Percentiles rank a stretch among this genome's conserved stretches.
These are phyloP conservation scores for Monocercomonoides exilis DNA, from an alignment of 78 protist genomes.

Conservation along the genomic window DNA sequence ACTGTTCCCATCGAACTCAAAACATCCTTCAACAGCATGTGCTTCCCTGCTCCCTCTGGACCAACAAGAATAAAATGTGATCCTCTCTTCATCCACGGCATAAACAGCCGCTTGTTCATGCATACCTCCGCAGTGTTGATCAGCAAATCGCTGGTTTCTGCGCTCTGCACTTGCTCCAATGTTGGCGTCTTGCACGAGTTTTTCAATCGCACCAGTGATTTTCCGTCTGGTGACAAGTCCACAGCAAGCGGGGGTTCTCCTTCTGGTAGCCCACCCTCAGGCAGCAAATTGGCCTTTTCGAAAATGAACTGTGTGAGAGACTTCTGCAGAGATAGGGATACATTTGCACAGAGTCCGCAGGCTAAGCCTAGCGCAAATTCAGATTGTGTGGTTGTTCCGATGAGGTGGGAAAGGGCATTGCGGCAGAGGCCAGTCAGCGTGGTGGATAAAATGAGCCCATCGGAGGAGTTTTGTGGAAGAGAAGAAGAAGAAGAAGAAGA, in stretches of 20 bases:
- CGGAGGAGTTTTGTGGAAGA: neutral
- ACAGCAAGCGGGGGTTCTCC: conserved; percentile 31
- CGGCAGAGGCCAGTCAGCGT: conserved; percentile 42
- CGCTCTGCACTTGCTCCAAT: neutral
- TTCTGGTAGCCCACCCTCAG: conserved; percentile 24
- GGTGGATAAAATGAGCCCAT: conserved; percentile 22
- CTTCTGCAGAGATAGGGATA: conserved; percentile 4
- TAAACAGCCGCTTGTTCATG: neutral
- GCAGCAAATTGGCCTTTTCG: too few relatives aligned
- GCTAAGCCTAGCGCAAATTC: conserved; percentile 39
- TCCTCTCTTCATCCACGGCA: conserved; percentile 34
- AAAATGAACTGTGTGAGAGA: conserved; percentile 22
- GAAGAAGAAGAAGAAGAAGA: neutral
- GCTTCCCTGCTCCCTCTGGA: conserved; percentile 71
- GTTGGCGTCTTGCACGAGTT: neutral
- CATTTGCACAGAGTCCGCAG: conserved; percentile 57
- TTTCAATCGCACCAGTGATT: neutral
- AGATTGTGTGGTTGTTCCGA: neutral
- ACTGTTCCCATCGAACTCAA: conserved; percentile 1
- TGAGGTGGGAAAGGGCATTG: conserved; percentile 48
- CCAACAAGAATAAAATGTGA: conserved; percentile 47
- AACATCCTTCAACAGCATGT: conserved; percentile 23
- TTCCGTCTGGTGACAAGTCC: neutral
- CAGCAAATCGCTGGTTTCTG: conserved; percentile 17
- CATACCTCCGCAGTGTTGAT: conserved; percentile 53